Conservation (phyloP, 2,329 filamentous ascomycete genomes). For the Fusarium sp. region DNA sequence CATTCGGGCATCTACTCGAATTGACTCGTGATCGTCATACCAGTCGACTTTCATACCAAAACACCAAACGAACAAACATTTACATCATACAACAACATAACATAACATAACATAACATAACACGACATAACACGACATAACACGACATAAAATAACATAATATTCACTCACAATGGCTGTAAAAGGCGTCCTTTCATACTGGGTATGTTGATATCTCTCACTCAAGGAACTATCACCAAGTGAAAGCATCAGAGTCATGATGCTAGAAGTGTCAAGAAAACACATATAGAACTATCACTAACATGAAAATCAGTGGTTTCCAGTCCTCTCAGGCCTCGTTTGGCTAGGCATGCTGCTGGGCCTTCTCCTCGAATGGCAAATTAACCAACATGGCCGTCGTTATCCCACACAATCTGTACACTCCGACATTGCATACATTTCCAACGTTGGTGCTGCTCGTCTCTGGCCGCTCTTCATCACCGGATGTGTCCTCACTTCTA, state of each 20-base stretch:
- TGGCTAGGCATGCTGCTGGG: constrained; percentile 77
- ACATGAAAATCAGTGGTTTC: constrained; percentile 62
- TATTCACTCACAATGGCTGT: constrained; percentile 48
- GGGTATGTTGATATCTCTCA: constrained; percentile 49
- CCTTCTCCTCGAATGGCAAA: constrained; percentile 77
- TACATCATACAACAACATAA: background rate
- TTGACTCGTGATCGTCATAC: background rate
- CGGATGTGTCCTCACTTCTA: constrained; percentile 76
- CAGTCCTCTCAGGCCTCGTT: constrained; percentile 73
- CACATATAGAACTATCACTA: constrained; percentile 34
- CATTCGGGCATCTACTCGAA: constrained; percentile 1
- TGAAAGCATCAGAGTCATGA: too few relatives aligned
- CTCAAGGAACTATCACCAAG: too few relatives aligned
- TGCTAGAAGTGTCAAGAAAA: too few relatives aligned
- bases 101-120: background rate
- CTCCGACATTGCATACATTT: constrained; percentile 79
- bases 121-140: background rate
- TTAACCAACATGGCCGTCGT: constrained; percentile 63
- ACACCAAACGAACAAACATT: background rate
- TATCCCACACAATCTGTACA: constrained; percentile 70
- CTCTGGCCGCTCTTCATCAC: constrained; percentile 85
- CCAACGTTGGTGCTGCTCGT: constrained; percentile 69
- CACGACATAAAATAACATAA: background rate
- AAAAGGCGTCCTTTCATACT: constrained; percentile 54
- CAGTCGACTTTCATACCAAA: background rate